phyloP scores from a whole-genome alignment of 768 basidiomycete genomes.

The Amanita jacksonii region DNA sequence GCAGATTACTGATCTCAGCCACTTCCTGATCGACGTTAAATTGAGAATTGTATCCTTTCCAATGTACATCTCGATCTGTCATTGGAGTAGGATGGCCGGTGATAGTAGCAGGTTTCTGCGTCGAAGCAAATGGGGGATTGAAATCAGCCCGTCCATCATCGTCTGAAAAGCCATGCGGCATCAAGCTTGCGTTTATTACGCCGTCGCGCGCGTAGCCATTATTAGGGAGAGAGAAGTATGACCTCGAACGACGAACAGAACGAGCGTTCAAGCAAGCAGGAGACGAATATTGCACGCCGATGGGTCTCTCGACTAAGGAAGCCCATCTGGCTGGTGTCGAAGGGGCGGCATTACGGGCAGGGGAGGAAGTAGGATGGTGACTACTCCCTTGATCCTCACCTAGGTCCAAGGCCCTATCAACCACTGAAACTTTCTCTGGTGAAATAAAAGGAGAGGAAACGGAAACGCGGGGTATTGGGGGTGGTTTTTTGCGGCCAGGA shows the following conservation, averaged over 20 bases:
- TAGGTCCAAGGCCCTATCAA: not conserved
- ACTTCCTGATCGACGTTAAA: slow-evolving; percentile 48
- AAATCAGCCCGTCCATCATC: slow-evolving; percentile 17
- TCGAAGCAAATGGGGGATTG: slow-evolving; percentile 24
- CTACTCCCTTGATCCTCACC: not conserved
- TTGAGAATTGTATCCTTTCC: slow-evolving; percentile 46
- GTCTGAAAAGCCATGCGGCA: not conserved
- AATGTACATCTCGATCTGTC: slow-evolving; percentile 11
- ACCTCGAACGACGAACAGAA: too few species aligned
- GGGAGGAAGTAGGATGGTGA: too few species aligned
- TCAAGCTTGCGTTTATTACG: not conserved
- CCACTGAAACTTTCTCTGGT: slow-evolving; percentile 8
- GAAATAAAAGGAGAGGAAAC: slow-evolving; percentile 19
- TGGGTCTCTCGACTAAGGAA: too few species aligned
- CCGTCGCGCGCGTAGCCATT: not conserved
- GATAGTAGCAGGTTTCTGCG: slow-evolving; percentile 15
- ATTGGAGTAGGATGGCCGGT: not conserved
- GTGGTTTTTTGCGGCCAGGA: slow-evolving; percentile 28
- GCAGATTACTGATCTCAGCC: slow-evolving; percentile 40
- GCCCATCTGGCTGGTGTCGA: too few species aligned
- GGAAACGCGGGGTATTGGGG: slow-evolving; percentile 26
- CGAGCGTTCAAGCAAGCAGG: too few species aligned
- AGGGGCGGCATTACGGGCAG: not conserved
- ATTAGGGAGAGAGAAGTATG: too few species aligned
- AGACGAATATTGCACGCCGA: too few species aligned